Conservation (phyloP, 257 asterid genomes). For the Prunella vulgaris region DNA sequence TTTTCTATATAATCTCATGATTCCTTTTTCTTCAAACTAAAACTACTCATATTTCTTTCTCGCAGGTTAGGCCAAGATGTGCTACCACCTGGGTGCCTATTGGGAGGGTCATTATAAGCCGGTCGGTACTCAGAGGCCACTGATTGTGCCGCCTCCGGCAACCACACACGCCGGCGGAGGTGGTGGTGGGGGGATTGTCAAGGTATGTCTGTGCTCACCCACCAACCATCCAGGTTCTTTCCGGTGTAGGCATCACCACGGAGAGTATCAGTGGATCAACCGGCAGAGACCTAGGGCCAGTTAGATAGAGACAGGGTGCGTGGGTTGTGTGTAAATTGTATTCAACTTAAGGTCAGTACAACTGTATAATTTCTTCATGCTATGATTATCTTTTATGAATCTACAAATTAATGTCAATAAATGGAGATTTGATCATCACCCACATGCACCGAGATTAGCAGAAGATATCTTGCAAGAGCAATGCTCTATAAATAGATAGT, state of each 20-base stretch:
- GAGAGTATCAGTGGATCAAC: constrained; percentile 40
- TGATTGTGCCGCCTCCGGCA: constrained; percentile 5
- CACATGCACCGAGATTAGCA: not conserved
- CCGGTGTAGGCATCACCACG: constrained; percentile 46
- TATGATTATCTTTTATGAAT: not conserved
- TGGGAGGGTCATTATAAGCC: constrained; percentile 14
- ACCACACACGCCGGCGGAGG: not conserved
- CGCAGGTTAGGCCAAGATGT: constrained; percentile 28
- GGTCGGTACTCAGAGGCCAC: not conserved
- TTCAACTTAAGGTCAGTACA: not conserved
- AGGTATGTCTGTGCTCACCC: constrained; percentile 39
- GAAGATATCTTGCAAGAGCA: not conserved
- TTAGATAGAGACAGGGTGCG: not conserved
- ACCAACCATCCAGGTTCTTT: constrained; percentile 45
- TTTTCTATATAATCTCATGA: constrained; percentile 31
- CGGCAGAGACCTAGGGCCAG: constrained; percentile 24
- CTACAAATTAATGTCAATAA: not conserved
- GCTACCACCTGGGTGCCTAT: constrained; percentile 29
- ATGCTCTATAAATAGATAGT: constrained; percentile 4
- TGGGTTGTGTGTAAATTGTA: not conserved
- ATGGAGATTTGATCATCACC: not conserved
- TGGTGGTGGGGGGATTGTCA: constrained; percentile 25
- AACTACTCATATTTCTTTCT: constrained; percentile 4
- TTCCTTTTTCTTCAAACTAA: constrained; percentile 18
- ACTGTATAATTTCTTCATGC: constrained; percentile 9